Conservation (phyloP, 768 basidiomycete genomes). For the Phanerodontia chrysosporium region DNA sequence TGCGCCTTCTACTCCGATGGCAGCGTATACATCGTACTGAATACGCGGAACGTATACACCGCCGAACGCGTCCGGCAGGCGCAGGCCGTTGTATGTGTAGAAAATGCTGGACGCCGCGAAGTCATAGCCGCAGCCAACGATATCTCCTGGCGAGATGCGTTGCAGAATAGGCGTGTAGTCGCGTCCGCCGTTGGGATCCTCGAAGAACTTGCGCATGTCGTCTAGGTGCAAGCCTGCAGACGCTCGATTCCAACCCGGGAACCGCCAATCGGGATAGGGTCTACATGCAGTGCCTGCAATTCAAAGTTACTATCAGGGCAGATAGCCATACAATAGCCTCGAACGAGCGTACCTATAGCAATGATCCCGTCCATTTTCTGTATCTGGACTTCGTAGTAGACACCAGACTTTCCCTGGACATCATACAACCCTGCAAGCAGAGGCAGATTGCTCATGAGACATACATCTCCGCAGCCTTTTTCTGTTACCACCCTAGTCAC, state of each 20-base stretch:
- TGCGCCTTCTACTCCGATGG: constrained; percentile 52
- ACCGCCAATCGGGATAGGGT: constrained; percentile 61
- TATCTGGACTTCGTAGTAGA: constrained; percentile 63
- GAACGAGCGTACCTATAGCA: constrained; percentile 45
- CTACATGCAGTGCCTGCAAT: constrained; percentile 54
- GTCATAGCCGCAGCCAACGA: constrained; percentile 62
- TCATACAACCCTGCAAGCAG: constrained; percentile 59
- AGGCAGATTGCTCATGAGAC: constrained; percentile 57
- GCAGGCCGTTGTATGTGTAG: constrained; percentile 60
- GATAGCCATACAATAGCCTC: constrained; percentile 1
- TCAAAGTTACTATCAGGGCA: not conserved
- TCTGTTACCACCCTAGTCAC: constrained; percentile 41
- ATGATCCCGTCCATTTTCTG: constrained; percentile 54
- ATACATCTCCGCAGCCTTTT: constrained; percentile 41
- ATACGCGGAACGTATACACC: constrained; percentile 54
- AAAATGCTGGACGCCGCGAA: constrained; percentile 50
- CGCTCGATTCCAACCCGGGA: constrained; percentile 69
- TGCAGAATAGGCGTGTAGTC: constrained; percentile 40
- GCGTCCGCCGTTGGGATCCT: constrained; percentile 60
- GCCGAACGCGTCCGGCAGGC: constrained; percentile 51
- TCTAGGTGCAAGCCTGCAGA: constrained; percentile 67
- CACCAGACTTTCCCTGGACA: constrained; percentile 46
- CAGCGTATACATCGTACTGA: constrained; percentile 57
- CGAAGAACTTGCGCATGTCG: constrained; percentile 71
- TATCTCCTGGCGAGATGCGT: constrained; percentile 42